Evolutionary conservation across 768 basidiomycete genomes (phyloP).

Genomic region (Infundibulicybe gibba): DNA sequence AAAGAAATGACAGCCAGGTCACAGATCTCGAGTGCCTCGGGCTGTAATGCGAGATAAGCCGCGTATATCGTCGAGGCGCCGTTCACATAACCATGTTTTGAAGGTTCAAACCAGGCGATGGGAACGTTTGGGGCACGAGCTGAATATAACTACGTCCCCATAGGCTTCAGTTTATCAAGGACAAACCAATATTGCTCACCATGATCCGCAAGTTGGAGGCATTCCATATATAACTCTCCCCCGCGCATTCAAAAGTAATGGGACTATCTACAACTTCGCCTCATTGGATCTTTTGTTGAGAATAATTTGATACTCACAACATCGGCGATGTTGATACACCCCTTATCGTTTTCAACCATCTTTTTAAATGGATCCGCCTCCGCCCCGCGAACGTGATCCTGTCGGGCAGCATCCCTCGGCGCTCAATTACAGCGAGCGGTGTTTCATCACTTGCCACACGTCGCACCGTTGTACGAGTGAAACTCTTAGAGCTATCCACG

Average conservation of each 20-base stretch:
- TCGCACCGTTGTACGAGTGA: constrained; percentile 10
- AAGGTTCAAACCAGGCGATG: neutral
- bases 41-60: neutral
- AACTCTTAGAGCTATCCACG: constrained; percentile 11
- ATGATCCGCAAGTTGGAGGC: no score
- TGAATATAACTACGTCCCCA: neutral
- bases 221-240: no score
- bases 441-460: constrained; percentile 9
- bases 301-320: no score
- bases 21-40: neutral
- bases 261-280: no score
- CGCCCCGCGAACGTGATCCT: constrained; percentile 16
- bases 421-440: constrained; percentile 13
- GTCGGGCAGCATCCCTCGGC: constrained; percentile 16
- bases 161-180: no score
- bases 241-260: no score
- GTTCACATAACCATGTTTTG: neutral
- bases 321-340: no score
- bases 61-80: neutral
- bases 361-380: constrained; percentile 12
- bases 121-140: neutral
- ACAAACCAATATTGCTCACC: no score
- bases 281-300: no score
- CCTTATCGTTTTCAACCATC: constrained; percentile 11
- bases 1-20: neutral